Conservation (phyloP, 768 basidiomycete genomes). For the Leccinum incarnatum region DNA sequence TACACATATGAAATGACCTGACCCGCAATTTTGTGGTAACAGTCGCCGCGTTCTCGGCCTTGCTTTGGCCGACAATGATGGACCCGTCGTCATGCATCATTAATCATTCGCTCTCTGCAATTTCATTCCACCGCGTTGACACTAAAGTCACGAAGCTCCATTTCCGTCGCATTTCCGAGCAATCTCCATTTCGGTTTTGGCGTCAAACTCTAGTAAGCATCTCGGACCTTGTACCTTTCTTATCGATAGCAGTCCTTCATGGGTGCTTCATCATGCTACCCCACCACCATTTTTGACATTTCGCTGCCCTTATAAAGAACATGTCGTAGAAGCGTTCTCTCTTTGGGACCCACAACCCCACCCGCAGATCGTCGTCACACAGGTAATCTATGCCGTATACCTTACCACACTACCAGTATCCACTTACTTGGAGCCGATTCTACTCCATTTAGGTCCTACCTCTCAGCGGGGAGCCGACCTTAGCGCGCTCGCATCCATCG, state of each 20-base stretch:
- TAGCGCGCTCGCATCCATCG: slow-evolving; percentile 66
- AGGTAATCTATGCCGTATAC: slow-evolving; percentile 30
- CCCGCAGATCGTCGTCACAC: slow-evolving; percentile 27
- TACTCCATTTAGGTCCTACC: slow-evolving; percentile 30
- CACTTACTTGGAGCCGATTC: slow-evolving; percentile 11
- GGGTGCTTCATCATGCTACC: slow-evolving; percentile 18
- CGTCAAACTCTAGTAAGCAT: slow-evolving; percentile 14
- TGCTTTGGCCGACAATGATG: slow-evolving; percentile 6
- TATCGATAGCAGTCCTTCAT: slow-evolving; percentile 28
- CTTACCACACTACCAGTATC: slow-evolving; percentile 1
- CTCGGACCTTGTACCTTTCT: slow-evolving; percentile 28
- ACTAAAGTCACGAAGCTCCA: slow-evolving; percentile 18
- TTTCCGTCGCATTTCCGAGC: slow-evolving; percentile 26
- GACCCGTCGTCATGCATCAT: slow-evolving; percentile 3
- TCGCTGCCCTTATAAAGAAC: slow-evolving; percentile 32
- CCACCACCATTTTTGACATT: slow-evolving; percentile 12
- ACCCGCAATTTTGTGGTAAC: slow-evolving; percentile 1
- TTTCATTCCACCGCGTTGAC: slow-evolving; percentile 14
- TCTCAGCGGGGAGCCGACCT: slow-evolving; percentile 45
- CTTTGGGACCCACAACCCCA: slow-evolving; percentile 35
- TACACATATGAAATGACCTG: slow-evolving; percentile 9
- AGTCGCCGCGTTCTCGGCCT: slow-evolving; percentile 11
- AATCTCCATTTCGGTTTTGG: slow-evolving; percentile 19
- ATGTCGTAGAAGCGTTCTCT: slow-evolving; percentile 14
- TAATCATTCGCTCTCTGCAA: slow-evolving; percentile 13